Base-by-base conservation (phyloP, 768 basidiomycete species). In the Lentinula edodes region DNA sequence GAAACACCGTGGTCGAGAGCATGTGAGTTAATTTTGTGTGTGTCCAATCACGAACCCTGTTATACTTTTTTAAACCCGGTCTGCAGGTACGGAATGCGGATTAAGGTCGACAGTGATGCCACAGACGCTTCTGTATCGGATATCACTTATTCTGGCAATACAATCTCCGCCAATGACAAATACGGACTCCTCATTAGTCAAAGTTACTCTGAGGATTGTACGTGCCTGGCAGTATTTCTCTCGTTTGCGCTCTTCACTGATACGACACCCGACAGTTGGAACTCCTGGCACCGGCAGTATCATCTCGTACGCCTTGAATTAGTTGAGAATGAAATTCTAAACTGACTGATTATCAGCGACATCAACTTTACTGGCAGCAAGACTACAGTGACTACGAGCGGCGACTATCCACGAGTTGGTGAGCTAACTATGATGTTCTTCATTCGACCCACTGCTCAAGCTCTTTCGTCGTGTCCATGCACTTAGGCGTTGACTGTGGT, bases 131-230 rank as follows among this genome's bases (percentile, higher is more conserved):
- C 58, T 6, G 78, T 81, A 2, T 45, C 68, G 0, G 71, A 72
- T 60, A 63, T 80, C 12, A 72, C 69, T 16, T 80, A 73, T 63
- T 63, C 60, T 3, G 73, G 68, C 35, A 82, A 83, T 66, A 74
- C 70, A n/a, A 76, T 72, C 8, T 71, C 60, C 3, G 73, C 73
- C 18, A 66, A 74, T n/a, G 66, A 65, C 0, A 16, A 66, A 8
- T 82, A 74, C 52, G 82, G 80, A 39, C 65, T 82, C 0, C 41
- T 83, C 61, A 78, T 83, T 38, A 74, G 78, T 63, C 76, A 79
- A 66, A 61, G 52, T 35, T 61, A 61, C 41, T 48, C 52, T 56
- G 61, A 46, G 56, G 61, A 54, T 28, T 56, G 73, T 71, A 59
- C 10, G 64, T 53, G 18, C 16, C 28, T 3, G 28, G 20, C 16